phyloP scores from a whole-genome alignment of 176 grass and related monocot genomes.

The Carex cristatella region DNA sequence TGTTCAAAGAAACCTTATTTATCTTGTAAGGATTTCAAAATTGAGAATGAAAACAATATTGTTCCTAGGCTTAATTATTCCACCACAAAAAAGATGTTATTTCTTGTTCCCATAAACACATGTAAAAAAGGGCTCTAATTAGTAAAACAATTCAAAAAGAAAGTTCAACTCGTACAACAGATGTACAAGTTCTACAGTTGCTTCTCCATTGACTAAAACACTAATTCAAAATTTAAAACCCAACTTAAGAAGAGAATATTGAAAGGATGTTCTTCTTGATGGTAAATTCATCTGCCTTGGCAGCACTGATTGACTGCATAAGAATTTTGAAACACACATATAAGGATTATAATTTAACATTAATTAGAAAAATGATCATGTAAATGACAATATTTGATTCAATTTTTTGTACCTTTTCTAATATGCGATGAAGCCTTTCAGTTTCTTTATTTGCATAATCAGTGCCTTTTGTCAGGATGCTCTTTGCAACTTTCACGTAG shows the following conservation, averaged over 20 bases:
- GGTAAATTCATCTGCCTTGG: slow-evolving; percentile 82
- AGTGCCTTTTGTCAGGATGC: slow-evolving; percentile 54
- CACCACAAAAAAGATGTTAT: background rate
- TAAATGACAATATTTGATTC: background rate
- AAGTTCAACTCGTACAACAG: slow-evolving; percentile 11
- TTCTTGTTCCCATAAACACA: background rate
- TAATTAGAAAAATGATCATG: background rate
- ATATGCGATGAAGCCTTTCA: slow-evolving; percentile 70
- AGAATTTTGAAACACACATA: slow-evolving; percentile 2
- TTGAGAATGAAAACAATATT: background rate
- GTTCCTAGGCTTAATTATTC: slow-evolving; percentile 7
- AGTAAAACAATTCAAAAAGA: slow-evolving; percentile 6
- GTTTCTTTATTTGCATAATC: slow-evolving; percentile 82
- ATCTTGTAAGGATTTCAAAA: background rate
- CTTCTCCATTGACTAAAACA: background rate
- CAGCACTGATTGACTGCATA: slow-evolving; percentile 61
- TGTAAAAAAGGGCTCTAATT: background rate
- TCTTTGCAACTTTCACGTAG: slow-evolving; percentile 76
- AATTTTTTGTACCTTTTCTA: slow-evolving; percentile 58
- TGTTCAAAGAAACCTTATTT: background rate
- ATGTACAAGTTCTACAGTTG: slow-evolving; percentile 9
- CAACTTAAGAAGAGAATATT: slow-evolving; percentile 55
- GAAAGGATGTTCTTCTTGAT: slow-evolving; percentile 98
- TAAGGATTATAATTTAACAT: background rate
- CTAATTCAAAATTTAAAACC: slow-evolving; percentile 16